Evolutionary conservation across 139 green algal genomes (phyloP).

Genomic region (Edaphochlamys debaryana): DNA sequence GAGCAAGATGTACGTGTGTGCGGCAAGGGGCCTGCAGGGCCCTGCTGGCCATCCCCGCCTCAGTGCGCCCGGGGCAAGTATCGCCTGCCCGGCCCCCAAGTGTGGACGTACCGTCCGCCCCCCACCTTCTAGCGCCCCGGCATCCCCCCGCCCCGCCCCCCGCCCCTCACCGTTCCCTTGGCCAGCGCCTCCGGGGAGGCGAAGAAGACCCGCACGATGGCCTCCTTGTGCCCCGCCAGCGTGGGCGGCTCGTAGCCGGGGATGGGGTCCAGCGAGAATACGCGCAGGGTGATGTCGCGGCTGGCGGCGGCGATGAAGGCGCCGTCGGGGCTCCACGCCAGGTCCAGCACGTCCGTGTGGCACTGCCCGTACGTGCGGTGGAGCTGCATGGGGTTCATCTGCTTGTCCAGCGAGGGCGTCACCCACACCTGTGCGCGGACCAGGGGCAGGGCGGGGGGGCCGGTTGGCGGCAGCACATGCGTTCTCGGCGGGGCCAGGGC

Average conservation of each 20-base stretch:
- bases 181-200: constrained; percentile 31
- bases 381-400: constrained; percentile 89
- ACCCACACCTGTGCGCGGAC: constrained; percentile 92
- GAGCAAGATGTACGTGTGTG: background rate
- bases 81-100: too few relatives aligned
- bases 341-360: constrained; percentile 83
- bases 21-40: too few relatives aligned
- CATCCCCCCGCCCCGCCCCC: too few relatives aligned
- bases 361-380: constrained; percentile 89
- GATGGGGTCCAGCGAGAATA: constrained; percentile 88
- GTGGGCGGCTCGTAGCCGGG: constrained; percentile 81
- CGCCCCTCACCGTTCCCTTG: constrained; percentile 42
- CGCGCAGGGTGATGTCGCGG: constrained; percentile 23
- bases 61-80: too few relatives aligned
- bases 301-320: constrained; percentile 6
- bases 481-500: too few relatives aligned
- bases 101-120: background rate
- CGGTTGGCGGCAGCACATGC: too few relatives aligned
- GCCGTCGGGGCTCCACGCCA: constrained; percentile 83
- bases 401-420: constrained; percentile 82
- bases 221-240: constrained; percentile 88
- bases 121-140: background rate
- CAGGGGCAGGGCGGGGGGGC: background rate
- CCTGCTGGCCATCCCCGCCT: too few relatives aligned
- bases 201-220: constrained; percentile 83